Evolutionary conservation across 73 alveolate species (phyloP), one percentile per base, ranked within the genome.

Genomic region (Paramecium octaurelia): DNA sequence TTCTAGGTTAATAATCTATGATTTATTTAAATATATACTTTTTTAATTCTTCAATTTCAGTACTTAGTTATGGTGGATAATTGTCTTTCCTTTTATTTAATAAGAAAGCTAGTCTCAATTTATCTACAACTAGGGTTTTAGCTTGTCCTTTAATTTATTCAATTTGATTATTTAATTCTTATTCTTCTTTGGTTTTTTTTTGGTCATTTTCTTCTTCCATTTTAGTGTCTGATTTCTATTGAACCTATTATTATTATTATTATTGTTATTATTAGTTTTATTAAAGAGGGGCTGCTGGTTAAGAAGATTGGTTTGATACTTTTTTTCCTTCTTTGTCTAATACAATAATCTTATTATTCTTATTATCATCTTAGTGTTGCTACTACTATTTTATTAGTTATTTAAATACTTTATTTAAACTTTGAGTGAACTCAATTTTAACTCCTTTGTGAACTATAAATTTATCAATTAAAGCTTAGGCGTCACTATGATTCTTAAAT

Each of bases 381-480:
- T 27, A 27, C 83, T 64, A 6, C 9, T 48, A 48, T 14, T 64
- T 12, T 64, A 27, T 12, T 0, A 59, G 10, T 8, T 64, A 6
- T 14, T 23, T 23, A 27, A 1, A 54, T 64, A 64, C 84, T 64
- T 64, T 75, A 38, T 75, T 75, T 38, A 42, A 42, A 11, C 20
- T 35, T 35, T 34, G 38, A 1, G 76, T 43, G 44, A 80, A 80
- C 24, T 80, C 91, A 14, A 80, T 80, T 46, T 80, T 80, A 24
- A 80, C 46, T 40, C 91, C 91, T 48, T 80, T 80, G 14, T 80
- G 91, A 23, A 80, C 91, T 20, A 80, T 80, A 46, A 80, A 80
- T 48, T 80, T 80, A 80, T 80, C 91, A 2, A 80, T 12, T 43
- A 80, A 20, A 24, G 46, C 57, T 80, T 80, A 80, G 10, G 91